Conservation (phyloP, 2,329 filamentous ascomycete genomes). For the Trichoderma cornu-damae region DNA sequence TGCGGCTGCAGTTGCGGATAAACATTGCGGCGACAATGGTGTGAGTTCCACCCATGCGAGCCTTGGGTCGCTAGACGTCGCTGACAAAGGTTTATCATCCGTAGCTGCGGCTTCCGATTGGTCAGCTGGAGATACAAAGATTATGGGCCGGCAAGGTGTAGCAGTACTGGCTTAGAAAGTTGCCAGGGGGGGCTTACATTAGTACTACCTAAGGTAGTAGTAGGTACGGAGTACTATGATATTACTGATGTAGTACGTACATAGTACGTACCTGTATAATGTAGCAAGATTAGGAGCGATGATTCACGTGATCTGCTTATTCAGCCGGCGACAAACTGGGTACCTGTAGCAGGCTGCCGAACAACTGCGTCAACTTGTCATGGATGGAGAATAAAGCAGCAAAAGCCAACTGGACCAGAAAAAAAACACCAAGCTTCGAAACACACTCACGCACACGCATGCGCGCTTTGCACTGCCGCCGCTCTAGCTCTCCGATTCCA, state of each 20-base stretch:
- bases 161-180: not conserved
- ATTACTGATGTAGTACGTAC: too few species aligned
- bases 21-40: conserved; percentile 28
- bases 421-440: not conserved
- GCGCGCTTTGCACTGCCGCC: not conserved
- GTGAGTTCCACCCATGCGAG: not conserved
- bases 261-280: too few species aligned
- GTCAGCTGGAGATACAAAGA: not conserved
- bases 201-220: too few species aligned
- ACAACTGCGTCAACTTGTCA: conserved; percentile 19
- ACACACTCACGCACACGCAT: not conserved
- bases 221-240: too few species aligned
- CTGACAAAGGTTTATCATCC: not conserved
- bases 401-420: conserved; percentile 9
- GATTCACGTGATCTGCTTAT: conserved; percentile 12
- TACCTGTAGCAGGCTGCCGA: conserved; percentile 20
- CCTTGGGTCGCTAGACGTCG: not conserved
- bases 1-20: conserved; percentile 25
- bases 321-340: conserved; percentile 8
- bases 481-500: not conserved
- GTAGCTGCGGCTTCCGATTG: not conserved
- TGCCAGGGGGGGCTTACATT: too few species aligned
- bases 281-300: not conserved
- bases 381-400: conserved; percentile 11
- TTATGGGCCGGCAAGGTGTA: not conserved